phyloP scores from a whole-genome alignment of 2,329 filamentous ascomycete species.

The Xylaria sp. region DNA sequence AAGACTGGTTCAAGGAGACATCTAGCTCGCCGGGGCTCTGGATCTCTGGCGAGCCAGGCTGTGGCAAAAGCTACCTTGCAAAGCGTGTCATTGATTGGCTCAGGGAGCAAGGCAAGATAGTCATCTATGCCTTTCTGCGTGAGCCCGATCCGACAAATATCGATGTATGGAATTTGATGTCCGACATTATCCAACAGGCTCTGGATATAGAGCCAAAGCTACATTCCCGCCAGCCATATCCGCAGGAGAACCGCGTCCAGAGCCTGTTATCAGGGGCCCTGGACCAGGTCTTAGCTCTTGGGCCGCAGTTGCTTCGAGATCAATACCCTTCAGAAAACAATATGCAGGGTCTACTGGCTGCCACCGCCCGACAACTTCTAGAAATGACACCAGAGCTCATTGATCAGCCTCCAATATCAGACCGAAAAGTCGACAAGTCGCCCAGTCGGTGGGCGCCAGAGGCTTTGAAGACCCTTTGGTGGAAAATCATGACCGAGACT shows the following conservation, averaged over 20 bases:
- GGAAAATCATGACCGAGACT: not conserved
- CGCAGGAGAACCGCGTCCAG: not conserved
- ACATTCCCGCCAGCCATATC: not conserved
- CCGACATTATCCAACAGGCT: slow-evolving; percentile 11
- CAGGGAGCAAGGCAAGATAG: not conserved
- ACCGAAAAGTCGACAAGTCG: not conserved
- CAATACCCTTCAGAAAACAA: slow-evolving; percentile 21
- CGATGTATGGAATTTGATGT: slow-evolving; percentile 3
- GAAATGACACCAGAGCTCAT: slow-evolving; percentile 5
- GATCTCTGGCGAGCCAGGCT: slow-evolving; percentile 11
- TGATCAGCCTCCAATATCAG: not conserved
- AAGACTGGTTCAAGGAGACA: slow-evolving; percentile 1
- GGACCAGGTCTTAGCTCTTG: not conserved
- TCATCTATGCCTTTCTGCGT: slow-evolving; percentile 19
- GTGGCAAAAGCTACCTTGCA: slow-evolving; percentile 24
- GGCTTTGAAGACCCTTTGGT: not conserved
- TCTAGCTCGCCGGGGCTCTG: not conserved
- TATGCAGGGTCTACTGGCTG: slow-evolving; percentile 13
- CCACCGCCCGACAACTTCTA: slow-evolving; percentile 19
- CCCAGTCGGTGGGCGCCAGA: not conserved
- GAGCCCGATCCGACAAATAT: slow-evolving; percentile 8
- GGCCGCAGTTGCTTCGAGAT: not conserved
- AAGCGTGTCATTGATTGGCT: slow-evolving; percentile 17
- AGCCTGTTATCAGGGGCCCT: not conserved
- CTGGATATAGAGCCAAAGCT: slow-evolving; percentile 11